Percentiles rank a stretch among this genome's conserved stretches.
Conservation (phyloP, 129 eudicot genomes). For the Chrysanthemum makinoi region DNA sequence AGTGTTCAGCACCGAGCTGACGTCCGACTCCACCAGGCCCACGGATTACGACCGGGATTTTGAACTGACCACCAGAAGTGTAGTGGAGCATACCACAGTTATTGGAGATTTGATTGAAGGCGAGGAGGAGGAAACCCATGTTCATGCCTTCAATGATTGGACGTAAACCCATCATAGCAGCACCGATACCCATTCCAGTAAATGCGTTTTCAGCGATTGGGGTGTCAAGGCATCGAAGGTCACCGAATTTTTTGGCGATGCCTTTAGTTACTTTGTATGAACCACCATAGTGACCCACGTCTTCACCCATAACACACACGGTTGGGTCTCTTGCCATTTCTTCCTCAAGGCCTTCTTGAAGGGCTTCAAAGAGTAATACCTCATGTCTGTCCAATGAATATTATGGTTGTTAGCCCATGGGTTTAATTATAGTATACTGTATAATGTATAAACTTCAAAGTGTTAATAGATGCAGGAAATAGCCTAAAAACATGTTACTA, state of each 20-base stretch:
- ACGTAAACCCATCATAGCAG: constrained; percentile 91
- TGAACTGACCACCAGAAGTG: constrained; percentile 96
- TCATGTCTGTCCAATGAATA: constrained; percentile 61
- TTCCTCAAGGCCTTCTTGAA: constrained; percentile 95
- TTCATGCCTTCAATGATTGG: constrained; percentile 96
- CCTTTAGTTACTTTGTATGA: constrained; percentile 97
- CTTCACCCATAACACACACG: constrained; percentile 97
- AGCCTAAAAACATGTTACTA: no score
- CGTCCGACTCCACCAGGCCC: constrained; percentile 99
- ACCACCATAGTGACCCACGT: constrained; percentile 97
- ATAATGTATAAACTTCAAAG: no score
- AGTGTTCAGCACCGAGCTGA: constrained; percentile 96
- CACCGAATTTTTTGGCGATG: constrained; percentile 83
- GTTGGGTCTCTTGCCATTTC: constrained; percentile 87
- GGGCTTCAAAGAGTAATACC: constrained; percentile 92
- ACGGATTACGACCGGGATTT: constrained; percentile 84
- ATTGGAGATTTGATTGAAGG: constrained; percentile 74
- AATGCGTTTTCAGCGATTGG: constrained; percentile 95
- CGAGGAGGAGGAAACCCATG: constrained; percentile 94
- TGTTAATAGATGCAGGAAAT: no score
- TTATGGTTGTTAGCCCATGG: constrained; percentile 17
- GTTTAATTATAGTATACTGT: background rate
- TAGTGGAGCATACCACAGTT: constrained; percentile 99
- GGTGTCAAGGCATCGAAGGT: constrained; percentile 86
- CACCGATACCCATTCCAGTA: constrained; percentile 96